Conservation (phyloP, 2,329 filamentous ascomycete genomes). For the Chrysoporthe austroafricana region DNA sequence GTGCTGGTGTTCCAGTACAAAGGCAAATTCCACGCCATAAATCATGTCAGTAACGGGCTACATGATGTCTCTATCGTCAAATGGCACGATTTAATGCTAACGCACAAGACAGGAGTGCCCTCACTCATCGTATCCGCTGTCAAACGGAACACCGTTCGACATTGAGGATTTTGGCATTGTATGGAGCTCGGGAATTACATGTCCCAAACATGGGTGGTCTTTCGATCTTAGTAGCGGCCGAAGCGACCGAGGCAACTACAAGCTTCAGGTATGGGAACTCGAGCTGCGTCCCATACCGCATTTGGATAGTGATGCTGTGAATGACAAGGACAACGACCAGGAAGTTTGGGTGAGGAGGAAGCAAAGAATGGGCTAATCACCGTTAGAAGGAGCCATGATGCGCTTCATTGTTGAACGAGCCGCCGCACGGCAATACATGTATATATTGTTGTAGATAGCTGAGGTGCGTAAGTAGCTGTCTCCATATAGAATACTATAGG, state of each 20-base stretch:
- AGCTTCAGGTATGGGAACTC: slow-evolving; percentile 27
- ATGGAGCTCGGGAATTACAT: slow-evolving; percentile 26
- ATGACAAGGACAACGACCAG: neutral
- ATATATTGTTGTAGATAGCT: neutral
- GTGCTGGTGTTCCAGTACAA: slow-evolving; percentile 28
- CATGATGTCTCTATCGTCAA: neutral
- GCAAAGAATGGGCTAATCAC: slow-evolving; percentile 20
- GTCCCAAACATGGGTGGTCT: slow-evolving; percentile 28
- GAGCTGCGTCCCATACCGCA: slow-evolving; percentile 20
- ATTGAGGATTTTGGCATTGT: slow-evolving; percentile 30
- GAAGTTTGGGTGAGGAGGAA: slow-evolving; percentile 30
- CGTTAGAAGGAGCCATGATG: neutral
- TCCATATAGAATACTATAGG: neutral
- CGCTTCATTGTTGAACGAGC: no score
- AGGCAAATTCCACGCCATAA: slow-evolving; percentile 26
- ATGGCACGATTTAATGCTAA: neutral
- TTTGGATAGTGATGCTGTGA: neutral
- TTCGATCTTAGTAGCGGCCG: slow-evolving; percentile 25
- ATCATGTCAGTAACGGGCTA: slow-evolving; percentile 17
- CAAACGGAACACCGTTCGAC: slow-evolving; percentile 26
- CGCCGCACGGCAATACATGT: neutral
- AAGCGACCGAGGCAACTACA: slow-evolving; percentile 26
- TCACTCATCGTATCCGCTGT: slow-evolving; percentile 28
- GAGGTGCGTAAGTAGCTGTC: neutral
- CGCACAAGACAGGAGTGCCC: slow-evolving; percentile 18